These are phyloP conservation scores for Narthecium ossifragum DNA, from an alignment of 106 monocot species.

Conservation along the genomic window DNA sequence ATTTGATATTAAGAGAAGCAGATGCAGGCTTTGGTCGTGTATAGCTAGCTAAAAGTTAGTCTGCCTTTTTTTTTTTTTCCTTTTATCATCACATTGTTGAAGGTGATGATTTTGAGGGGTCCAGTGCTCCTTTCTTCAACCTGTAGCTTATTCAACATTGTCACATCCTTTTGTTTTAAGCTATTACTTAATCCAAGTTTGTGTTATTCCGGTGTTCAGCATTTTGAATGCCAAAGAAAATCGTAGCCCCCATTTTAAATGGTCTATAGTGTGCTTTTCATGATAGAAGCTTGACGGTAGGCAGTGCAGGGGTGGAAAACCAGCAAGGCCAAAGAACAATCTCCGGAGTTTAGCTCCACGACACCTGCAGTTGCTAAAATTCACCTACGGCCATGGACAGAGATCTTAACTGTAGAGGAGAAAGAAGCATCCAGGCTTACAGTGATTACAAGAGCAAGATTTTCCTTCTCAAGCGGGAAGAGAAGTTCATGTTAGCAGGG, in stretches of 20 bases:
- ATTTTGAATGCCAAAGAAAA: no score
- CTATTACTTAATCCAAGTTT: no score
- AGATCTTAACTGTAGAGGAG: neutral
- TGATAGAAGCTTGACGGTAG: neutral
- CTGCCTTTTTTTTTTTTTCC: neutral
- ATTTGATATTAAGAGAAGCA: neutral
- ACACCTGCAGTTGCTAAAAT: neutral
- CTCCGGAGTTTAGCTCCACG: neutral
- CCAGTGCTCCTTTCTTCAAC: neutral
- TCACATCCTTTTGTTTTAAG: no score
- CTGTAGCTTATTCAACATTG: neutral
- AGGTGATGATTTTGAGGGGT: neutral
- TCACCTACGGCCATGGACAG: neutral
- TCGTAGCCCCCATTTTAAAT: neutral
- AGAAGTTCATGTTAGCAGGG: neutral
- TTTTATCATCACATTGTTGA: no score
- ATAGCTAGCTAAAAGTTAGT: slow-evolving; percentile 2
- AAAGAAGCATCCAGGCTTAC: neutral
- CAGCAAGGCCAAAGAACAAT: neutral
- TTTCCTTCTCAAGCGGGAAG: neutral
- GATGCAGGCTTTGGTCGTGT: neutral
- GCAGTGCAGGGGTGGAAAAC: neutral
- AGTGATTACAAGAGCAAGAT: neutral
- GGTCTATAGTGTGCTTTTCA: neutral
- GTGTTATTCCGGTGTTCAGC: no score